Evolutionary conservation across 1,284 basidiomycete species (phyloP).

Genomic region (Leccinum ponderosum): DNA sequence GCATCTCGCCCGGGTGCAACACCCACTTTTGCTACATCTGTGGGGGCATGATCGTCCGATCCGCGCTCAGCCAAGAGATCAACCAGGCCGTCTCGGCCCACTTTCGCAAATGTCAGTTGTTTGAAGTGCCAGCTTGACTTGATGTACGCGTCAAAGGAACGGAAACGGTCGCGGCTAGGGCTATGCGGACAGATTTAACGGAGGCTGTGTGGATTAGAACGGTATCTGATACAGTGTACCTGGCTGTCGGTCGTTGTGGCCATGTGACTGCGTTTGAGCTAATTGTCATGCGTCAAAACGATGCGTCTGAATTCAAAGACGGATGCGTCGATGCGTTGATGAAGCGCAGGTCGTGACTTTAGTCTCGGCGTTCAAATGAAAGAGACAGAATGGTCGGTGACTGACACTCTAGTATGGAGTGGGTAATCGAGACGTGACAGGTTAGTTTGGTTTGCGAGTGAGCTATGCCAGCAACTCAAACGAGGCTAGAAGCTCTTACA

Average conservation of each 20-base stretch:
- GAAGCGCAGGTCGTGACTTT: not conserved
- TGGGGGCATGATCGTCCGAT: constrained; percentile 52
- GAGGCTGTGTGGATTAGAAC: not conserved
- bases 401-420: too few species aligned
- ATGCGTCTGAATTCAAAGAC: not conserved
- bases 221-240: not conserved
- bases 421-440: too few species aligned
- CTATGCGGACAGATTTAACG: not conserved
- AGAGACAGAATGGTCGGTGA: not conserved
- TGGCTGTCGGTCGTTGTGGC: not conserved
- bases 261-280: not conserved
- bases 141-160: not conserved
- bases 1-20: constrained; percentile 59
- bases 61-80: constrained; percentile 46
- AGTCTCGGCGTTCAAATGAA: not conserved
- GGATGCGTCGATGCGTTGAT: not conserved
- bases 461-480: too few species aligned
- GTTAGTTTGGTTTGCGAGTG: too few species aligned
- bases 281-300: not conserved
- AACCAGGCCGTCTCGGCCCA: constrained; percentile 42
- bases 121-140: constrained; percentile 30
- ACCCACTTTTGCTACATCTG: constrained; percentile 66
- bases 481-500: too few species aligned
- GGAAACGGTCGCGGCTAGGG: not conserved
- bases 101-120: constrained; percentile 47